phyloP scores from a whole-genome alignment of 768 basidiomycete genomes.

The Russula vinacea region DNA sequence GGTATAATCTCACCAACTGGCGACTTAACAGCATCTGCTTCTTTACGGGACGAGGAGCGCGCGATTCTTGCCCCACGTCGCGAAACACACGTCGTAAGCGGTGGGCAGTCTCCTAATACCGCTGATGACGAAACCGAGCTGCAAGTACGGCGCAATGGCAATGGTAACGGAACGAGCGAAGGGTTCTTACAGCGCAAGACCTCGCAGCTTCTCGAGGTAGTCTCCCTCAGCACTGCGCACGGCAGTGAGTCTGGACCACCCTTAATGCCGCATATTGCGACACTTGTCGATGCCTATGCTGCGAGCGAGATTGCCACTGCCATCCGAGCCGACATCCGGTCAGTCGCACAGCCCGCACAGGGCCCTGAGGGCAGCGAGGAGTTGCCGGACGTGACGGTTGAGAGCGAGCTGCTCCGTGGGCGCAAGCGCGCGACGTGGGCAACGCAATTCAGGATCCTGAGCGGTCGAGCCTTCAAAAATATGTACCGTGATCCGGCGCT shows the following conservation, averaged over 20 bases:
- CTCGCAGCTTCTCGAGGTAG: conserved; percentile 64
- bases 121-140: conserved; percentile 51
- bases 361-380: conserved; percentile 41
- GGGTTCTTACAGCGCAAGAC: conserved; percentile 66
- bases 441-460: conserved; percentile 92
- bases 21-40: conserved; percentile 34
- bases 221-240: conserved; percentile 40
- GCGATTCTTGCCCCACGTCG: conserved; percentile 38
- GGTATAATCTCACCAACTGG: conserved; percentile 38
- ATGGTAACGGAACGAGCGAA: conserved; percentile 39
- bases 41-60: conserved; percentile 68
- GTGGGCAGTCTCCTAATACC: conserved; percentile 36
- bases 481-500: conserved; percentile 92
- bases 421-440: conserved; percentile 79
- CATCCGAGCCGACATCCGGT: conserved; percentile 61
- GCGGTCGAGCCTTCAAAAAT: conserved; percentile 97
- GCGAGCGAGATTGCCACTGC: conserved; percentile 60
- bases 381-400: conserved; percentile 64
- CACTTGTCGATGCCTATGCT: conserved; percentile 71
- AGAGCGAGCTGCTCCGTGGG: conserved; percentile 65
- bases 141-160: conserved; percentile 45
- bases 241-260: conserved; percentile 35
- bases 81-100: conserved; percentile 8
- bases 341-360: conserved; percentile 36
- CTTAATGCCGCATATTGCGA: conserved; percentile 57